These are phyloP conservation scores for Penstemon barbatus DNA, from an alignment of 257 asterid genomes.

Conservation along the genomic window DNA sequence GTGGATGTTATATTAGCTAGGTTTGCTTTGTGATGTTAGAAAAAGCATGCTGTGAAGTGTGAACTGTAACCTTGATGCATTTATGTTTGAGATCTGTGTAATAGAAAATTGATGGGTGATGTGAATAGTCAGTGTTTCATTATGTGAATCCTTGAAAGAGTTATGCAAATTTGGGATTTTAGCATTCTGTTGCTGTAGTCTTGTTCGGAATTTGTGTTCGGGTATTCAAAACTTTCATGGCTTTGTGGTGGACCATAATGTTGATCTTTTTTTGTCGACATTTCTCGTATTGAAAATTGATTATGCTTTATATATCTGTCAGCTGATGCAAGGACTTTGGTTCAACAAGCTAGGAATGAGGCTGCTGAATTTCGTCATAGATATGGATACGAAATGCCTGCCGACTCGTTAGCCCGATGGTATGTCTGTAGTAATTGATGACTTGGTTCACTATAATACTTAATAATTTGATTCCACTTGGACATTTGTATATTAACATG, in stretches of 20 bases:
- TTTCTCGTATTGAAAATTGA: slow-evolving; percentile 15
- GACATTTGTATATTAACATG: no score
- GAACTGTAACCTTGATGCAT: background rate
- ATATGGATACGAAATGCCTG: slow-evolving; percentile 98
- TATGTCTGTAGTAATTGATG: slow-evolving; percentile 24
- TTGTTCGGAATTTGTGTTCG: background rate
- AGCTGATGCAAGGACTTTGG: slow-evolving; percentile 99
- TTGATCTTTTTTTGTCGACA: background rate
- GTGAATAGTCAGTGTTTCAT: no score
- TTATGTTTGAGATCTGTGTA: no score
- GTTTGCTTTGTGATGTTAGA: background rate
- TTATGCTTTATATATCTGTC: slow-evolving; percentile 16
- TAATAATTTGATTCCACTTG: background rate
- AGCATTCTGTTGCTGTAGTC: background rate
- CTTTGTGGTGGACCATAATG: background rate
- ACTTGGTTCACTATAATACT: background rate
- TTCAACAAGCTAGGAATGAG: slow-evolving; percentile 95
- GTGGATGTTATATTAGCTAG: no score
- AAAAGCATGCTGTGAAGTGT: slow-evolving; percentile 4
- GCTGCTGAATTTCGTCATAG: slow-evolving; percentile 91
- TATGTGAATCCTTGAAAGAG: no score
- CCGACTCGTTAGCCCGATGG: slow-evolving; percentile 90
- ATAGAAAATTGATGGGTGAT: no score
- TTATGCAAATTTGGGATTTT: no score
- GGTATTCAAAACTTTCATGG: background rate